Conservation (phyloP, 805 yeast species). For the Pichia ethanolica region DNA sequence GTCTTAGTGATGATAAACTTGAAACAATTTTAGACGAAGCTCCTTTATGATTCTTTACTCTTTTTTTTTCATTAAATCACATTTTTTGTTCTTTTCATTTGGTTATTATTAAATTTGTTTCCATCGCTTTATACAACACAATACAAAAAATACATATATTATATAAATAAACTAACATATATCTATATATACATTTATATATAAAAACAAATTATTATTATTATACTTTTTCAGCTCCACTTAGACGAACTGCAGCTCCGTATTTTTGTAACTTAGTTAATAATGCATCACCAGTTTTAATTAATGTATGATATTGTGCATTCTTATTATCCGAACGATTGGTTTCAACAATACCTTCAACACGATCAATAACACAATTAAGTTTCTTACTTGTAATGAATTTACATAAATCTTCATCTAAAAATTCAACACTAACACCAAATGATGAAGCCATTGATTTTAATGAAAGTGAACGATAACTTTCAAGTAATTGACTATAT, state of each 20-base stretch:
- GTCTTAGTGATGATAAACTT: background rate
- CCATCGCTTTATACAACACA: background rate
- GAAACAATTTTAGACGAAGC: slow-evolving; percentile 4
- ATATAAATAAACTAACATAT: no score
- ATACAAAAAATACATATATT: no score
- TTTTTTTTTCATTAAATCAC: background rate
- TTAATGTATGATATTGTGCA: slow-evolving; percentile 79
- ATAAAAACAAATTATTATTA: background rate
- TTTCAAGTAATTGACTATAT: slow-evolving; percentile 87
- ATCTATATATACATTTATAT: background rate
- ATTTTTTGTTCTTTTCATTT: no score
- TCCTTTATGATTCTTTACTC: background rate
- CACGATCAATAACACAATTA: slow-evolving; percentile 93
- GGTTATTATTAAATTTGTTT: background rate
- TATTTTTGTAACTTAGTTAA: slow-evolving; percentile 93
- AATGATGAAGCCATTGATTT: slow-evolving; percentile 92
- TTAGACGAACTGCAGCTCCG: slow-evolving; percentile 92
- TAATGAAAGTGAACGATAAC: slow-evolving; percentile 83
- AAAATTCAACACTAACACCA: slow-evolving; percentile 79
- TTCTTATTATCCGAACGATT: slow-evolving; percentile 95
- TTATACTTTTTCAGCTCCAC: slow-evolving; percentile 74
- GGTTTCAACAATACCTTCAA: slow-evolving; percentile 90
- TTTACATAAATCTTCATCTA: slow-evolving; percentile 81
- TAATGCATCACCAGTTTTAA: slow-evolving; percentile 87
- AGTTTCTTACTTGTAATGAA: slow-evolving; percentile 90